Percentiles rank a stretch among this genome's conserved stretches.
phyloP scores from a whole-genome alignment of 164 flowering plant species.

The Platanus orientalis region DNA sequence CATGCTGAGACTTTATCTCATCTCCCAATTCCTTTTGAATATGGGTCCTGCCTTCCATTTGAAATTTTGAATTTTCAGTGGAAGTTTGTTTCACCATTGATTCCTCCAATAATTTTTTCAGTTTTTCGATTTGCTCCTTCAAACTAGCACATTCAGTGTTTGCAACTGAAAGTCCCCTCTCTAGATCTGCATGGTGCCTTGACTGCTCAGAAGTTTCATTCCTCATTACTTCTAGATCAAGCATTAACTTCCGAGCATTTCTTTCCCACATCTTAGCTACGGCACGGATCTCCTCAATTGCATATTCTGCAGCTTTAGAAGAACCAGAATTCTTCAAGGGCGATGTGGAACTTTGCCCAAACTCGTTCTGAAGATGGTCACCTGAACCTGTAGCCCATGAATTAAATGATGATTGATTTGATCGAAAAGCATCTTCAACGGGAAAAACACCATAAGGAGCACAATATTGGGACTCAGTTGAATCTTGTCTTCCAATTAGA shows the following conservation, averaged over 20 bases:
- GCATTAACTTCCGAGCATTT: constrained; percentile 60
- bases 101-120: constrained; percentile 39
- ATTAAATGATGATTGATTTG: constrained; percentile 43
- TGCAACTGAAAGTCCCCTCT: constrained; percentile 64
- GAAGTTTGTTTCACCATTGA: constrained; percentile 25
- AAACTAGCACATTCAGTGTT: constrained; percentile 52
- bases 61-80: constrained; percentile 24
- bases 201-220: constrained; percentile 58
- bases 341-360: constrained; percentile 24
- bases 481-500: constrained; percentile 35
- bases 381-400: constrained; percentile 30
- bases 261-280: constrained; percentile 89
- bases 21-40: constrained; percentile 50
- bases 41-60: constrained; percentile 20
- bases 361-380: constrained; percentile 23
- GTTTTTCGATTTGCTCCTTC: constrained; percentile 51
- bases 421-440: constrained; percentile 29
- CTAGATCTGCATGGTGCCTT: constrained; percentile 39
- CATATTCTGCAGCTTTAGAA: constrained; percentile 63
- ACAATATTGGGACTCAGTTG: constrained; percentile 31
- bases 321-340: constrained; percentile 32
- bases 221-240: constrained; percentile 56
- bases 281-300: constrained; percentile 58
- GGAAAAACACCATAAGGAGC: constrained; percentile 15
- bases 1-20: constrained; percentile 56